Base-by-base conservation (phyloP, 1,284 basidiomycete genomes). In the Austroboletus sp. region DNA sequence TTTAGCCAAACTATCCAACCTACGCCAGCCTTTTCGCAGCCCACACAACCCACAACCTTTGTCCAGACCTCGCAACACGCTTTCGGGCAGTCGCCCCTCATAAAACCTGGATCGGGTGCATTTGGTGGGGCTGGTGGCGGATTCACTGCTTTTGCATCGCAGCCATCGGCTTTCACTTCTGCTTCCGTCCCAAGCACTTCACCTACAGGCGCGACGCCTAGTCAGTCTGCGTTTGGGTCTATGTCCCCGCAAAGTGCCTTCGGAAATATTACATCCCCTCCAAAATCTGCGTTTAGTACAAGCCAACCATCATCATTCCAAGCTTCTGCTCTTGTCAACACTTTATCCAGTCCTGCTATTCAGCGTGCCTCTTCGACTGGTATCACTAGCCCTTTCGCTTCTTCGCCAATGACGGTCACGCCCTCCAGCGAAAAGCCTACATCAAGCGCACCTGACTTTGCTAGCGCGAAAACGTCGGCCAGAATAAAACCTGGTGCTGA, bases 391-490 rank as follows among this genome's bases (percentile, higher is more conserved):
- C 47, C 58, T 3, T 69, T 65, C 45, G 57, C 58, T 5, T 39
- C 48, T 21, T 53, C 61, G 36, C 43, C 57, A 40, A 51, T 57
- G 59, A 40, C 57, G 42, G 40, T 62, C 29, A 52, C 56, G 7
- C 59, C 60, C 0, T 57, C 49, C 9, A 46, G 47, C 11, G 61
- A 60, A 12, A 65, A 55, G 44, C 40, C 54, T 6, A 45, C 30
- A n/a, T 45, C 57, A n/a, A 45, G 55, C 11, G 58, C 61, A 32
- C 74, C 73, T 3, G 74, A 74, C 51, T 78, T 80, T 54, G 62
- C 61, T 13, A 55, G 63, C 2, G 66, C 69, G 21, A 70, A 67
- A 40, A 62, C 66, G 16, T 57, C 59, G 35, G 73, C 70, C 42
- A 63, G 42, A 30, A 53, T 57, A 46, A 70, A 66, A 52, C 73